Evolutionary conservation across 768 basidiomycete genomes (phyloP), one percentile per base, ranked within the genome.

Genomic region (Leucocoprinus birnbaumii): DNA sequence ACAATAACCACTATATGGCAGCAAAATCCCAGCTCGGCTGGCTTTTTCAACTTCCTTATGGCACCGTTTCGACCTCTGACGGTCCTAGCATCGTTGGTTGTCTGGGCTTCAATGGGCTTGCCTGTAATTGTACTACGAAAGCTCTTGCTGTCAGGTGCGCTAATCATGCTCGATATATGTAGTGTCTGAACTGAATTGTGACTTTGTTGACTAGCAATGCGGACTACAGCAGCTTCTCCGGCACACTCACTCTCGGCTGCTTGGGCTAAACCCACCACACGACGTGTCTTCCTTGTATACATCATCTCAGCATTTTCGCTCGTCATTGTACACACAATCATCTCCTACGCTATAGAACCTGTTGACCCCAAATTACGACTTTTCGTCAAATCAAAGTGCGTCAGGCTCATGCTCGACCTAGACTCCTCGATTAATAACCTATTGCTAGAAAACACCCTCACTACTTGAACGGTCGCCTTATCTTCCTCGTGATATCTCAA

Each of bases 301-400:
- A 56, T 73, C 6, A 45, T 71, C 2, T 84, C 85, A 31, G 73
- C 84, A 0, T 47, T 79, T 0, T 55, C 66, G 1, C 67, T 82
- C 9, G 65, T 82, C 0, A 55, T 63, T 0, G 56, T 86, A 6
- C 77, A 87, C 59, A 63, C 75, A 2, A 9, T 68, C 8, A 66
- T 79, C 52, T 66, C 73, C 0, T 67, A 71, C 41, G 58, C 68
- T 2, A 61, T 70, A 47, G 74, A 76, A 54, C 50, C 63, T 14
- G 67, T 68, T 1, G 77, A 81, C 57, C 64, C 76, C 14, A 73
- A 68, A 38, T 64, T 90, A 5, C 67, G 71, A 0, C 18, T 89
- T 0, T 89, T 90, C 53, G 81, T 87, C 14, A 84, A 83, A 58
- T 89, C 87, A 27, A 84, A 73, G 89, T 87, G 55, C 35, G 76